A percentile compares a stretch with the other conserved stretches of the same genome.
These are phyloP conservation scores for Coniophora puteana DNA, from an alignment of 1,284 basidiomycete species.

Conservation along the genomic window DNA sequence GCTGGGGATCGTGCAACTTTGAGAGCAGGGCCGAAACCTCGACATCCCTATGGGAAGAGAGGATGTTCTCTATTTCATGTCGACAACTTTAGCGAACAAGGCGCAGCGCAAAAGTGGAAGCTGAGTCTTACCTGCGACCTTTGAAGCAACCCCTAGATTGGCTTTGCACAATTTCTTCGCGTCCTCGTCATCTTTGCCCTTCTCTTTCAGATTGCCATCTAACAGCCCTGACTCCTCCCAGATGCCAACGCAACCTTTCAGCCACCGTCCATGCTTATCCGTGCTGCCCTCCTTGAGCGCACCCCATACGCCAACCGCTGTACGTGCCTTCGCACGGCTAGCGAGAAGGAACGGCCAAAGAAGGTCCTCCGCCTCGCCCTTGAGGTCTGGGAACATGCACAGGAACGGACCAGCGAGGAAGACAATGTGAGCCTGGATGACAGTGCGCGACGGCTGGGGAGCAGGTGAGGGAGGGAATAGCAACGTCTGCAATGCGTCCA, in stretches of 20 bases:
- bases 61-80: conserved; percentile 51
- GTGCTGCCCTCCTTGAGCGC: conserved; percentile 33
- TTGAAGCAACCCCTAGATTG: conserved; percentile 50
- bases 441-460: too few relatives aligned
- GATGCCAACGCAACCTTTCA: conserved; percentile 44
- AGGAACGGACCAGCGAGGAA: conserved; percentile 59
- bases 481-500: conserved; percentile 45
- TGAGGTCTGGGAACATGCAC: conserved; percentile 28
- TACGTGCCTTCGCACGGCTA: conserved; percentile 66
- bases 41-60: conserved; percentile 39
- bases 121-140: conserved; percentile 58
- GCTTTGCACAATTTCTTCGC: conserved; percentile 44
- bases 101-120: conserved; percentile 1
- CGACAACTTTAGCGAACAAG: conserved; percentile 2
- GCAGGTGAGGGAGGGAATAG: conserved; percentile 43
- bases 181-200: conserved; percentile 30
- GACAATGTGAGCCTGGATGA: conserved; percentile 56
- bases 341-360: conserved; percentile 75
- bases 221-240: conserved; percentile 27
- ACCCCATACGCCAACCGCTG: conserved; percentile 63
- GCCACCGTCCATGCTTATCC: conserved; percentile 21
- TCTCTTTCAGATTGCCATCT: conserved; percentile 27
- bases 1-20: conserved; percentile 45
- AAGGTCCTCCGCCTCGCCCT: conserved; percentile 49
- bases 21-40: conserved; percentile 38